Percentiles rank a stretch among this genome's conserved stretches.
Evolutionary conservation across 23 red algal species (phyloP).

Genomic region (Gracilaria domingensis): DNA sequence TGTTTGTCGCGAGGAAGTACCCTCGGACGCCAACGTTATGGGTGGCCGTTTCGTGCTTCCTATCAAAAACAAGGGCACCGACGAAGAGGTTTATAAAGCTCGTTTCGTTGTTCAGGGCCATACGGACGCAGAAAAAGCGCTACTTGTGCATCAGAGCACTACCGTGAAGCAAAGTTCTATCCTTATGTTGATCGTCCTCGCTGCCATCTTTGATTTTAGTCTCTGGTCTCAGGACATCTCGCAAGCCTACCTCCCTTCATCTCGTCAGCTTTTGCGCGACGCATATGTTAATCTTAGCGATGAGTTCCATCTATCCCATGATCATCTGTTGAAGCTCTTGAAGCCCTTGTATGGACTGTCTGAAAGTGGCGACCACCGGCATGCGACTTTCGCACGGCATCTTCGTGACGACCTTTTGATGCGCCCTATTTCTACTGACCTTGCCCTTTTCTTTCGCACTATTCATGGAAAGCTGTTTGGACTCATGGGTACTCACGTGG

Average conservation of each 20-base stretch:
- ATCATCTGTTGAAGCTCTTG: conserved; percentile 20
- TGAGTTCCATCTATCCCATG: not conserved
- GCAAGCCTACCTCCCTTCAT: conserved; percentile 32
- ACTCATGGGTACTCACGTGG: conserved; percentile 31
- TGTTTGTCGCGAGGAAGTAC: conserved; percentile 26
- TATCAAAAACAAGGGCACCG: conserved; percentile 23
- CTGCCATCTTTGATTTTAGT: conserved; percentile 22
- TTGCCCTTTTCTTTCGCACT: too few relatives aligned
- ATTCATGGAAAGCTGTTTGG: conserved; percentile 12
- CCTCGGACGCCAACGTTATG: conserved; percentile 6
- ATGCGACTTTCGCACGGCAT: conserved; percentile 18
- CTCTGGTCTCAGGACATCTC: not conserved
- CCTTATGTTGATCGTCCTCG: not conserved
- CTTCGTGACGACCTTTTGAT: conserved; percentile 16
- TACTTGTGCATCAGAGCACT: conserved; percentile 14
- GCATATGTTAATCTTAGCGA: not conserved
- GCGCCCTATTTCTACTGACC: not conserved
- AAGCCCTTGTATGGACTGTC: conserved; percentile 24
- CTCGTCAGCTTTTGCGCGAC: not conserved
- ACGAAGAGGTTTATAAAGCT: conserved; percentile 26
- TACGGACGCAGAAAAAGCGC: conserved; percentile 17
- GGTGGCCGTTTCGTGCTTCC: conserved; percentile 12
- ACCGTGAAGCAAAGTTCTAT: conserved; percentile 31
- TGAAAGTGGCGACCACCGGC: conserved; percentile 25
- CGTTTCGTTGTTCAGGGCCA: conserved; percentile 38